phyloP scores from a whole-genome alignment of 2,329 filamentous ascomycete genomes.

The Xylariales sp. region DNA sequence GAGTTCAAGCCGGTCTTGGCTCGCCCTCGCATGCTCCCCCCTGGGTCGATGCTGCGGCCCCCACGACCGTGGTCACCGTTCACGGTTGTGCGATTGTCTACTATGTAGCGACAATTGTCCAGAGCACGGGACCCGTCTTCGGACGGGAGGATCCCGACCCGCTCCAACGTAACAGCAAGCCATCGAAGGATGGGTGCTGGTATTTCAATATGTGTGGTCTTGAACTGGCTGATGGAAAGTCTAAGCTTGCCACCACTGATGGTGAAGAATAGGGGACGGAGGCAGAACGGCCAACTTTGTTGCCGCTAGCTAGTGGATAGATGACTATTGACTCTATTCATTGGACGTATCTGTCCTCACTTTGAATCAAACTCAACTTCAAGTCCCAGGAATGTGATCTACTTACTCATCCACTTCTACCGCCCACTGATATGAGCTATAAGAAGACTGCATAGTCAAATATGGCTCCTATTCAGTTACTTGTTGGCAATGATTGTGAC shows the following conservation, averaged over 20 bases:
- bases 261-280: conserved; percentile 27
- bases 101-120: conserved; percentile 18
- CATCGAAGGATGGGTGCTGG: conserved; percentile 6
- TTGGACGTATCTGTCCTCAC: conserved; percentile 11
- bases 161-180: conserved; percentile 18
- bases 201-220: conserved; percentile 10
- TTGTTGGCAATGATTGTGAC: too few species aligned
- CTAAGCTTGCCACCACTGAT: conserved; percentile 9
- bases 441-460: too few species aligned
- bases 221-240: conserved; percentile 11
- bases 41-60: conserved; percentile 53
- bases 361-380: too few species aligned
- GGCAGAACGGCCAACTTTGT: conserved; percentile 19
- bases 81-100: conserved; percentile 23
- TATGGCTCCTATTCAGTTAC: too few species aligned
- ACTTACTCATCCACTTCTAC: too few species aligned
- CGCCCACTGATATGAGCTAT: too few species aligned
- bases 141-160: conserved; percentile 11
- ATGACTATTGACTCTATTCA: conserved; percentile 51
- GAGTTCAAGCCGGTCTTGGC: conserved; percentile 43
- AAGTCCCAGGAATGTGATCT: too few species aligned
- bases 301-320: conserved; percentile 34
- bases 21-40: conserved; percentile 28
- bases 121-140: conserved; percentile 9
- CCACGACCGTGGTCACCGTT: conserved; percentile 26